Evolutionary conservation across 2,329 filamentous ascomycete genomes (phyloP), one percentile per base, ranked within the genome.

Genomic region (Ploettnerulaceae sp.): DNA sequence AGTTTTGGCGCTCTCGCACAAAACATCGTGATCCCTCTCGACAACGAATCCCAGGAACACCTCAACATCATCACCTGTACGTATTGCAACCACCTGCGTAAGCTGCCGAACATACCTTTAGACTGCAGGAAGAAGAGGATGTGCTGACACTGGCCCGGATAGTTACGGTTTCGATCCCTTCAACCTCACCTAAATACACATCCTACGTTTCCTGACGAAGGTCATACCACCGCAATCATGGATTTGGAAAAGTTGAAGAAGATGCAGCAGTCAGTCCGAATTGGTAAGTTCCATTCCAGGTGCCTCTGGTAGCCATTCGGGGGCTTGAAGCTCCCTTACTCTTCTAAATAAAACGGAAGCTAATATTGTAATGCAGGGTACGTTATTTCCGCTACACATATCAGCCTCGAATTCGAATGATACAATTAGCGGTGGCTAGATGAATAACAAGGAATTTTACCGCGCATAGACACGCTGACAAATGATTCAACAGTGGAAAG

Each of bases 401-500:
- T n/a, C 8, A 14, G 21, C 25, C n/a, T 3, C 18, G 18, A 36
- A 21, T 25, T 45, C 36, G 35, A 31, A 45, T 8, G 14, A 38
- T 39, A 45, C 24, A 29, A 43, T 34, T 9, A 22, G 11, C 21
- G 32, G 5, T 3, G 29, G 8, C 5, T 6, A n/a, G 38, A 39
- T 46, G 28, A 29, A 22, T 18, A 14, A n/a, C n/a, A 17, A 7
- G 6, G 15, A 17, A 24, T 15, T 5, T 15, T 15, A 12, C 1
- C n/a, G 24, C n/a, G 11, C 18, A n/a, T 6, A 28, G 3, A 42
- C 22, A 43, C 56, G 58, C 61, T 62, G 51, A 61, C 57, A 52
- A 44, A 45, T 45, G 33, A 45, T 15, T 31, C 37, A 53, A 59
- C 45, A 64, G 91, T 76, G 93, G 93, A 77, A 98, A 98, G 81